Percentiles rank a stretch among this genome's conserved stretches.
Conservation (phyloP, 805 yeast genomes). For the Kregervanrija delftensis region DNA sequence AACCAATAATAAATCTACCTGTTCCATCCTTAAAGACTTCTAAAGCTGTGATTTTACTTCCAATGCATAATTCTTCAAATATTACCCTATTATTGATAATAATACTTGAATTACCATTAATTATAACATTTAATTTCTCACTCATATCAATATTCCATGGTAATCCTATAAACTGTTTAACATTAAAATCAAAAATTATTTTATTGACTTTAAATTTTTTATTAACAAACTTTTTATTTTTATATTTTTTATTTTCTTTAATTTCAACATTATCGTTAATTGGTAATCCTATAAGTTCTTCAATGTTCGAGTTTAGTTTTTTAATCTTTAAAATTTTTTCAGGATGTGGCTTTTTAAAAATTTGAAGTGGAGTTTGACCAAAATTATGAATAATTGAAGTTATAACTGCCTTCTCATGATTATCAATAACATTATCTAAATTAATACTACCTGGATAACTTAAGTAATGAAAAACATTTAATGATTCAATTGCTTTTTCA, state of each 20-base stretch:
- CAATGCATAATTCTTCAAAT: constrained; percentile 36
- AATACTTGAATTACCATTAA: constrained; percentile 12
- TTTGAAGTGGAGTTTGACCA: constrained; percentile 81
- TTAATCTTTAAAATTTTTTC: constrained; percentile 30
- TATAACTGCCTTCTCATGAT: constrained; percentile 64
- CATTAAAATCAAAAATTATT: constrained; percentile 28
- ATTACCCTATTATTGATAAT: constrained; percentile 32
- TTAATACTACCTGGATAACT: constrained; percentile 83
- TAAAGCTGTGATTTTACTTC: constrained; percentile 31
- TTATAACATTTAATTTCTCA: constrained; percentile 7
- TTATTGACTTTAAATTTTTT: background rate
- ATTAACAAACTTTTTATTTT: background rate
- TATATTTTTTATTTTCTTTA: background rate
- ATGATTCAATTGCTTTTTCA: constrained; percentile 51
- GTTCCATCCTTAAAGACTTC: constrained; percentile 31
- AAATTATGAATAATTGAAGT: constrained; percentile 85
- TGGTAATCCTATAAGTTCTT: background rate
- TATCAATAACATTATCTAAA: constrained; percentile 66
- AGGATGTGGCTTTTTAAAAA: constrained; percentile 67
- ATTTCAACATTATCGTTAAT: background rate
- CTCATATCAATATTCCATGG: constrained; percentile 3
- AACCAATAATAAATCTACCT: constrained; percentile 38
- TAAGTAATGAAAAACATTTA: constrained; percentile 77
- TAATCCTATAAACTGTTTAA: constrained; percentile 46
- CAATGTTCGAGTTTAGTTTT: background rate